Conservation (phyloP, 805 yeast genomes). For the Nakazawaea populi region DNA sequence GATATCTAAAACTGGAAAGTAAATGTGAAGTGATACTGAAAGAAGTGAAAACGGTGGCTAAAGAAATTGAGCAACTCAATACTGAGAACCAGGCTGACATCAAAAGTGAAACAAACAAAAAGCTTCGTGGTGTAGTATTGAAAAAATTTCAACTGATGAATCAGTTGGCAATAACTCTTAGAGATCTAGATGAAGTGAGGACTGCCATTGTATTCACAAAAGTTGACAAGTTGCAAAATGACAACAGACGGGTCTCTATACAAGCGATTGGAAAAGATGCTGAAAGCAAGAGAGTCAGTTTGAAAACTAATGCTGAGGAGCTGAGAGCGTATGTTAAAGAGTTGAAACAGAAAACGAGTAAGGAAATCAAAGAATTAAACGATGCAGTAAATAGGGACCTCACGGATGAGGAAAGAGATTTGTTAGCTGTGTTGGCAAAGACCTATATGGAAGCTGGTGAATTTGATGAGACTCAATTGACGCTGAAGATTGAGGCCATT, state of each 20-base stretch:
- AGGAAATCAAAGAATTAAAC: conserved; percentile 22
- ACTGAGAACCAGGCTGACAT: conserved; percentile 17
- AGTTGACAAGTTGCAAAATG: conserved; percentile 29
- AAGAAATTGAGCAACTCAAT: conserved; percentile 36
- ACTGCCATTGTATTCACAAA: conserved; percentile 20
- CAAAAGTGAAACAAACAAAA: conserved; percentile 11
- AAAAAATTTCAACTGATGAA: conserved; percentile 22
- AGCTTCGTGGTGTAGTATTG: conserved; percentile 22
- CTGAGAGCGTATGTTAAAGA: conserved; percentile 12
- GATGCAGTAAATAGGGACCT: conserved; percentile 28
- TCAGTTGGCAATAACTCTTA: conserved; percentile 10
- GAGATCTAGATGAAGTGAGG: conserved; percentile 20
- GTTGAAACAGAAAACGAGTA: conserved; percentile 17
- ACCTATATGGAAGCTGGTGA: conserved; percentile 25
- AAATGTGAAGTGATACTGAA: conserved; percentile 23
- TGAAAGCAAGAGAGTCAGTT: conserved; percentile 20
- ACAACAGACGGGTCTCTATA: conserved; percentile 29
- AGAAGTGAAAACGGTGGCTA: conserved; percentile 26
- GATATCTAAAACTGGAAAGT: conserved; percentile 17
- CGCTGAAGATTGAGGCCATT: conserved; percentile 32
- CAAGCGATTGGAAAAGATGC: conserved; percentile 23
- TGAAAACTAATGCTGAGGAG: conserved; percentile 15
- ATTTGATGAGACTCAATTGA: conserved; percentile 30
- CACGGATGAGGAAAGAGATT: conserved; percentile 33
- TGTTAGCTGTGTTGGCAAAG: conserved; percentile 30